phyloP scores from a whole-genome alignment of 78 protist genomes.

The Tieghemostelium lacteum region DNA sequence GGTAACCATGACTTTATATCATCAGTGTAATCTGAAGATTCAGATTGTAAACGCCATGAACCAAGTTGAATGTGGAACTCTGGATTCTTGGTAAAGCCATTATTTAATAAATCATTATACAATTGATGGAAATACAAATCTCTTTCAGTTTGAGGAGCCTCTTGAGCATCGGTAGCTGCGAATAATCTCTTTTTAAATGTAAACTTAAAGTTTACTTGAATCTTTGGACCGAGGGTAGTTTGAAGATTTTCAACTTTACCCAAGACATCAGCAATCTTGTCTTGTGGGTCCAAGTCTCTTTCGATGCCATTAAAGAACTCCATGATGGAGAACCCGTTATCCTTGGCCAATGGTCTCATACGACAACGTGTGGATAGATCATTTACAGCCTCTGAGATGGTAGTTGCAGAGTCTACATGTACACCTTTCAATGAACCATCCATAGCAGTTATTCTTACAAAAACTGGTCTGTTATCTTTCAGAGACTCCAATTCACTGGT shows the following conservation, averaged over 20 bases:
- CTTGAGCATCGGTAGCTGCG: neutral
- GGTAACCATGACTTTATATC: constrained; percentile 54
- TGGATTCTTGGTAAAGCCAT: neutral
- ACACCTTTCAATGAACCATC: constrained; percentile 63
- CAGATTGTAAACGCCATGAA: constrained; percentile 26
- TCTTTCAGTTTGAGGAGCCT: neutral
- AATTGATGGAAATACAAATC: constrained; percentile 61
- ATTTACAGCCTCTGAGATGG: constrained; percentile 33
- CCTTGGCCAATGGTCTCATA: constrained; percentile 7
- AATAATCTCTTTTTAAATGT: constrained; percentile 62
- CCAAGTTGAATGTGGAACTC: constrained; percentile 51
- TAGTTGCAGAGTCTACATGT: constrained; percentile 71
- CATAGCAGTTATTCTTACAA: constrained; percentile 37
- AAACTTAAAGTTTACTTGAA: constrained; percentile 53
- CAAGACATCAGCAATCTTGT: constrained; percentile 50
- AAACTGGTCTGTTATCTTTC: constrained; percentile 59
- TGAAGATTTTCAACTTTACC: constrained; percentile 65
- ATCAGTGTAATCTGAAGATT: constrained; percentile 54
- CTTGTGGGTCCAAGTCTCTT: constrained; percentile 42
- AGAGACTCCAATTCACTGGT: constrained; percentile 59
- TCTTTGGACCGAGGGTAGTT: constrained; percentile 22
- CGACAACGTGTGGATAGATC: constrained; percentile 47
- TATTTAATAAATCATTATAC: constrained; percentile 23
- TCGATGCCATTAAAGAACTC: constrained; percentile 72
- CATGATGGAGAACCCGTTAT: constrained; percentile 60